These are phyloP conservation scores for Diaporthe humulicola DNA, from an alignment of 2,329 filamentous ascomycete genomes.

Conservation along the genomic window DNA sequence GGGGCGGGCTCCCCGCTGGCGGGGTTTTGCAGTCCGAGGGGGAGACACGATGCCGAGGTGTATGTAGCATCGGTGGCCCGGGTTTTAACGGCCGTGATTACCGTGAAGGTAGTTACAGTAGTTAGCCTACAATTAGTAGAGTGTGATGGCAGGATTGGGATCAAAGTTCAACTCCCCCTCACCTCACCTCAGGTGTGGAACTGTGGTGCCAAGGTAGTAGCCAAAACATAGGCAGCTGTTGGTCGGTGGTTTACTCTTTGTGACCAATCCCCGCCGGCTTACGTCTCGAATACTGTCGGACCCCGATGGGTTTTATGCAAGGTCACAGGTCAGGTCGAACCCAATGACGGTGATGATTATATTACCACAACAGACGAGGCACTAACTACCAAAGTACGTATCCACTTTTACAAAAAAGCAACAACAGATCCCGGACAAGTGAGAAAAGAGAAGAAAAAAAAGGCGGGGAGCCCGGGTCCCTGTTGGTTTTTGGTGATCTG, in stretches of 20 bases:
- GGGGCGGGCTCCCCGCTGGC: neutral
- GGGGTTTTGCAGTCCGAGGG: neutral
- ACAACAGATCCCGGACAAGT: neutral
- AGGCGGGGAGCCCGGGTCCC: neutral
- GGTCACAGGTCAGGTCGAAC: neutral
- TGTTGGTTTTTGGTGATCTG: constrained; percentile 12
- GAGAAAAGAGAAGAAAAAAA: neutral
- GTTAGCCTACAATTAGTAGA: no score
- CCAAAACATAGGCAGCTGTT: neutral
- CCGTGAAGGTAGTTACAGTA: no score
- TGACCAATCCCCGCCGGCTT: neutral
- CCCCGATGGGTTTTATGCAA: neutral
- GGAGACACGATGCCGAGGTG: constrained; percentile 9
- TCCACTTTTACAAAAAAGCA: neutral
- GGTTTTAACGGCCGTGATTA: neutral
- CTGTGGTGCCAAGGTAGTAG: neutral
- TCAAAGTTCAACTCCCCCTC: neutral
- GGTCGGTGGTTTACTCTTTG: neutral
- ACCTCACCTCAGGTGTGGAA: neutral
- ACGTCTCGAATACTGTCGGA: neutral
- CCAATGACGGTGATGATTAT: neutral
- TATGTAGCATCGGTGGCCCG: neutral
- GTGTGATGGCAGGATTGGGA: neutral
- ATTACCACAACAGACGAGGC: neutral
- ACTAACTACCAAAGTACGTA: neutral